A percentile compares a stretch with the other conserved stretches of the same genome.
phyloP scores from a whole-genome alignment of 1,139 yeast species.

The Candida dubliniensis region DNA sequence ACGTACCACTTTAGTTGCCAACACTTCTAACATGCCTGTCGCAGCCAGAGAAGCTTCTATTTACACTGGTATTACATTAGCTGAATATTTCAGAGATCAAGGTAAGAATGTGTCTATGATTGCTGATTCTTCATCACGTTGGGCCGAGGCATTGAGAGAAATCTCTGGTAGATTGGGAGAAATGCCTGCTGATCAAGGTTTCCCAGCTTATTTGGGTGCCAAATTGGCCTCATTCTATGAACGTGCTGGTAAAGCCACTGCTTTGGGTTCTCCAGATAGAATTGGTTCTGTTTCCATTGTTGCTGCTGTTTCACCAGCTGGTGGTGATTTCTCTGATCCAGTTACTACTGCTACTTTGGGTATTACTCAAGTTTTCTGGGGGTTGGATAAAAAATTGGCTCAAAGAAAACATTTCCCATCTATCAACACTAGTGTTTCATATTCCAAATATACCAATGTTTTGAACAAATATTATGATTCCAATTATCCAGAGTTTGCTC shows the following conservation, averaged over 20 bases:
- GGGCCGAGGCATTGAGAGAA: slow-evolving; percentile 99
- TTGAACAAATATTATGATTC: slow-evolving; percentile 82
- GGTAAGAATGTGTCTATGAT: slow-evolving; percentile 99
- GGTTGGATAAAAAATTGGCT: slow-evolving; percentile 96
- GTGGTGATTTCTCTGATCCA: slow-evolving; percentile 99
- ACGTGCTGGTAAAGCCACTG: slow-evolving; percentile 97
- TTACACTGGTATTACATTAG: slow-evolving; percentile 96
- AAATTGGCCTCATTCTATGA: slow-evolving; percentile 98
- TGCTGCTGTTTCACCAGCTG: slow-evolving; percentile 99
- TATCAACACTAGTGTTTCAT: slow-evolving; percentile 91
- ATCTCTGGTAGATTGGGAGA: slow-evolving; percentile 99
- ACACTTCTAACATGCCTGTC: slow-evolving; percentile 99
- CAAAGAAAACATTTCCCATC: slow-evolving; percentile 99
- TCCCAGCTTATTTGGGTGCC: slow-evolving; percentile 99
- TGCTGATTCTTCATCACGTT: slow-evolving; percentile 99
- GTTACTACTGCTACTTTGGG: slow-evolving; percentile 97
- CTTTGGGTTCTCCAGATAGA: slow-evolving; percentile 96
- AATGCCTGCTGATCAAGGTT: slow-evolving; percentile 99
- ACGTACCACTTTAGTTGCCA: slow-evolving; percentile 97
- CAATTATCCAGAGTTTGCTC: slow-evolving; percentile 88
- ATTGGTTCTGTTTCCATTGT: slow-evolving; percentile 96
- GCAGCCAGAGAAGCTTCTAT: slow-evolving; percentile 99
- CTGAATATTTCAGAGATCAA: slow-evolving; percentile 99
- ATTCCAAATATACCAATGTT: slow-evolving; percentile 91
- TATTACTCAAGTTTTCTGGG: slow-evolving; percentile 99